Conservation (phyloP, 176 grass and related monocot genomes). For the Alopecurus myosuroides region DNA sequence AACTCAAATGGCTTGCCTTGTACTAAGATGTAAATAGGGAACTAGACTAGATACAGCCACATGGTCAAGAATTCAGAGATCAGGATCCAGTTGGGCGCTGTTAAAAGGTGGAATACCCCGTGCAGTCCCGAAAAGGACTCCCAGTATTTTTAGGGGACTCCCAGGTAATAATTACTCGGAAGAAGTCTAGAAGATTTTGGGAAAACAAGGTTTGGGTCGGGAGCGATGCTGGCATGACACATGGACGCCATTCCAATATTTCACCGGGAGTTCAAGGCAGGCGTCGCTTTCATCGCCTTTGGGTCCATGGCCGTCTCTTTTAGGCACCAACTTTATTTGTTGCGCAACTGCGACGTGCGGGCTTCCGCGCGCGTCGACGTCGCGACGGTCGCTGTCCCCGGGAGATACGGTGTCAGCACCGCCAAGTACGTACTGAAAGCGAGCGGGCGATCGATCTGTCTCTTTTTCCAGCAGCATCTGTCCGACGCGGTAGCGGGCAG, state of each 20-base stretch:
- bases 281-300: background rate
- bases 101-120: too few species aligned
- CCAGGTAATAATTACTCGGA: background rate
- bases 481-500: background rate
- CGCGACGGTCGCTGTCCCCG: background rate
- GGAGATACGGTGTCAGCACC: conserved; percentile 1
- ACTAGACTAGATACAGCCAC: too few species aligned
- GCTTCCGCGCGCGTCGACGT: background rate
- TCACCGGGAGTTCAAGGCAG: too few species aligned
- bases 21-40: background rate
- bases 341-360: background rate
- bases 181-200: background rate
- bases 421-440: background rate
- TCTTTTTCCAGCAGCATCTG: background rate
- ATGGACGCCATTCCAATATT: background rate
- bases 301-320: too few species aligned
- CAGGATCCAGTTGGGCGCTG: background rate
- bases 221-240: background rate
- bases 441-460: background rate
- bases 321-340: background rate
- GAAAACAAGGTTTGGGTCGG: background rate
- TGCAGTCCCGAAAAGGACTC: too few species aligned
- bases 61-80: background rate
- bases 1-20: background rate
- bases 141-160: too few species aligned